Evolutionary conservation across 2,329 filamentous ascomycete species (phyloP), one percentile per base, ranked within the genome.

Genomic region (Ceratocystis lukuohia): DNA sequence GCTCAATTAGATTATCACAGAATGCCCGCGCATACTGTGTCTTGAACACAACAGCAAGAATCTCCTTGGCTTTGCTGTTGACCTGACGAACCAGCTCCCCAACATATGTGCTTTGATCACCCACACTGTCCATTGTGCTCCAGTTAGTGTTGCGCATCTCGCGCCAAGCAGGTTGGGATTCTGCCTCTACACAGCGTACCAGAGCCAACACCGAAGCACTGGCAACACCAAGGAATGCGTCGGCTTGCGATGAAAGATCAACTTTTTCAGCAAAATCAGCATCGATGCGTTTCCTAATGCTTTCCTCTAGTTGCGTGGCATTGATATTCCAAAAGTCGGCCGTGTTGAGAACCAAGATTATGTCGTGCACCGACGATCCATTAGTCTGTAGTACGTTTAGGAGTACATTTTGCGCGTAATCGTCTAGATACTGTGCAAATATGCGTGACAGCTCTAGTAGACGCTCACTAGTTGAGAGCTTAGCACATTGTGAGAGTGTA

Each of bases 61-160:
- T 88, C 71, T 94, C 89, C 33, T 82, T 82, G 15, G 88, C 83
- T 69, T 85, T 87, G 3, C 80, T 78, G 72, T 91, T 89, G 67
- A 95, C 82, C 67, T 86, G 84, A 64, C 82, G 83, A 61, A 96
- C 77, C 2, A 99, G 80, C 74, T 96, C 90, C 7, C 85, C 84
- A 30, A 97, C 90, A 71, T 96, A 99, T 0, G 88, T 87, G 75
- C 91, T 96, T 73, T 96, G 91, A 74, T 99, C 94, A 57, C 90
- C 90, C 3, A 96, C 94, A 68, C 83, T 88, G 71, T 97, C 94
- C 80, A 99, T 89, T 70, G 88, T 91, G 74, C 87, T 89, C 94
- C 94, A 99, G 62, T 92, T 89, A 0, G 88, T 96, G 73, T 96
- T 96, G 69, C 87, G 88, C 94, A 99, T 99, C 77, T 97, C 94